Evolutionary conservation across 192 early-diverging fungal genomes (phyloP), one percentile per base, ranked within the genome.

Genomic region (Lobulomyces angularis): DNA sequence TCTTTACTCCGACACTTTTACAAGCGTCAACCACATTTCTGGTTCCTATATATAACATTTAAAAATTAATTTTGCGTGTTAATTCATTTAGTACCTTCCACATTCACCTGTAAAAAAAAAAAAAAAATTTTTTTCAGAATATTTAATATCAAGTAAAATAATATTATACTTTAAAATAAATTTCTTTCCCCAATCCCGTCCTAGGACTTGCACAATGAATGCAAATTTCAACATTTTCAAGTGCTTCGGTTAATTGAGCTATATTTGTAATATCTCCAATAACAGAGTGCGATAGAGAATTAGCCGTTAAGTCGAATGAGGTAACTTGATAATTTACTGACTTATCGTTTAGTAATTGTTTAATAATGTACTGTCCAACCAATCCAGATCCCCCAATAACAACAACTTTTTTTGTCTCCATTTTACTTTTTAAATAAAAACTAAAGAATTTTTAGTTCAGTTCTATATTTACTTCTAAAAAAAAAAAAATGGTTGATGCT

Each of bases 201-300:
- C 82, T 64, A 3, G 90, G 88, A 1, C 86, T 88, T 2, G 90
- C 92, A 0, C 87, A 88, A 62, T 97, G 88, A 61, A 97, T 80
- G 16, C 88, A 86, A 34, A 59, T 66, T 2, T 63, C 81, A 36
- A 66, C 72, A 8, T 76, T 79, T 12, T 64, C 54, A 7, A 83
- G 53, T 1, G 88, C 86, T 1, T 50, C 26, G 12, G 37, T 57
- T 7, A 96, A 66, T 33, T 63, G 48, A 11, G 38, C 47, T 6
- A 38, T 41, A 35, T 61, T 56, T 46, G 66, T 68, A 30, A 83
- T 78, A 34, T 83, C 81, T 41, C 79, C 81, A 14, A 54, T 43
- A 41, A 71, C 56, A 7, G 34, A 33, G 52, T 61, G 49, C 2
- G 40, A 34, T 32, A 47, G 36, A 5, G 48, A 39, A 12, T 46